Evolutionary conservation across 805 yeast genomes (phyloP), one percentile per base, ranked within the genome.

Genomic region (Saturnispora sekii): DNA sequence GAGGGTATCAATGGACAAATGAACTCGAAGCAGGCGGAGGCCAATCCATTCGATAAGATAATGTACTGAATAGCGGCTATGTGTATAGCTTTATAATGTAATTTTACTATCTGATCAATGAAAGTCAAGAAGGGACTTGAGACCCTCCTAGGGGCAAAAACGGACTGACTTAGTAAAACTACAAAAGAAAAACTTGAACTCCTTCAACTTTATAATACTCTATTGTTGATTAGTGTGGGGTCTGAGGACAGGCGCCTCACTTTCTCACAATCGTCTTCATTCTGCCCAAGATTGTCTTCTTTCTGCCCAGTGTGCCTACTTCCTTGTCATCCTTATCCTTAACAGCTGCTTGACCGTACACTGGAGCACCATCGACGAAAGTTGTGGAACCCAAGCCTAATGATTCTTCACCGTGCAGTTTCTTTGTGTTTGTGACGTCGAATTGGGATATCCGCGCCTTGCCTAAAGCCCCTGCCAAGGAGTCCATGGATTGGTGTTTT

Each of bases 311-410:
- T 1, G 79, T 80, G 15, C 72, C 63, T 12, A 57, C 57, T 26
- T 64, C 62, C 45, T 81, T 64, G 33, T 66, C 63, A 41, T 82
- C 65, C 6, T 41, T 38, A 8, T 48, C 42, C 49, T 42, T 35
- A 4, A 44, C 26, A 10, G 40, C 48, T 4, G 34, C 33, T 36
- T 18, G 17, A 26, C 62, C 62, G 42, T 53, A 58, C 4, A 97
- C 98, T 11, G 97, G 97, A 0, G 97, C 93, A 32, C 98, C 98
- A 62, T 93, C 96, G 49, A 90, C 61, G 60, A 90, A 90, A 0
- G 98, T 90, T 2, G 96, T 75, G 1, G 90, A 76, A 3, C 98
- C 98, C 36, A 93, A 71, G 1, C 98, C 98, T 43, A 82, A 72
- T 1, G 97, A 84, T 2, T 84, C 73, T 40, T 77, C 76, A 15